A percentile compares a stretch with the other conserved stretches of the same genome.
phyloP scores from a whole-genome alignment of 1,284 basidiomycete genomes.

The Sporisorium scitamineum region DNA sequence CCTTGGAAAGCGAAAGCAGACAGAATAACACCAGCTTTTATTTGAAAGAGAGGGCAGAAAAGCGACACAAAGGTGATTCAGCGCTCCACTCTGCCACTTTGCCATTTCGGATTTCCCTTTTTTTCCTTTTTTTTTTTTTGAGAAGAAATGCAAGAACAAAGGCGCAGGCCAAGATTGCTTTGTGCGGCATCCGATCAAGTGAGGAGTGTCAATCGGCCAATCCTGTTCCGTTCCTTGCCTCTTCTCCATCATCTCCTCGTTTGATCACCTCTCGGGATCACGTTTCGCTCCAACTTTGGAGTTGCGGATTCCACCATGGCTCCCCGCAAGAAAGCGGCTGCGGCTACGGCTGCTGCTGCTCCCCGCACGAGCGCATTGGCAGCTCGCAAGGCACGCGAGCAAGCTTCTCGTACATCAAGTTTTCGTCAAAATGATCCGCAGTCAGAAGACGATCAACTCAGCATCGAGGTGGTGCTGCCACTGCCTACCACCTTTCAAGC shows the following conservation, averaged over 20 bases:
- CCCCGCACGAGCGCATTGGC: constrained; percentile 39
- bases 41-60: not conserved
- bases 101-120: not conserved
- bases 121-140: not conserved
- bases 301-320: constrained; percentile 19
- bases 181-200: not conserved
- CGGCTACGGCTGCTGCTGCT: not conserved
- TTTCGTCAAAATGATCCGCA: not conserved
- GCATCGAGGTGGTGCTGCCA: constrained; percentile 16
- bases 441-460: not conserved
- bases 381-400: constrained; percentile 36
- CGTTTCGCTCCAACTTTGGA: constrained; percentile 1
- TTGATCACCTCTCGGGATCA: not conserved
- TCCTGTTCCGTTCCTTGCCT: not conserved
- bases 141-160: not conserved
- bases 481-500: constrained; percentile 17
- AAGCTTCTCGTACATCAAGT: constrained; percentile 11
- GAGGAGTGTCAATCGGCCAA: not conserved
- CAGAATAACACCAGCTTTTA: not conserved
- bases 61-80: not conserved
- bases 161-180: constrained; percentile 6
- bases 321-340: constrained; percentile 9
- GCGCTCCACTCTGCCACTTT: not conserved
- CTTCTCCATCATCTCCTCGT: not conserved
- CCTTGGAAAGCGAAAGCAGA: not conserved